These are phyloP conservation scores for Rhodofomes roseus DNA, from an alignment of 1,284 basidiomycete genomes.

Conservation along the genomic window DNA sequence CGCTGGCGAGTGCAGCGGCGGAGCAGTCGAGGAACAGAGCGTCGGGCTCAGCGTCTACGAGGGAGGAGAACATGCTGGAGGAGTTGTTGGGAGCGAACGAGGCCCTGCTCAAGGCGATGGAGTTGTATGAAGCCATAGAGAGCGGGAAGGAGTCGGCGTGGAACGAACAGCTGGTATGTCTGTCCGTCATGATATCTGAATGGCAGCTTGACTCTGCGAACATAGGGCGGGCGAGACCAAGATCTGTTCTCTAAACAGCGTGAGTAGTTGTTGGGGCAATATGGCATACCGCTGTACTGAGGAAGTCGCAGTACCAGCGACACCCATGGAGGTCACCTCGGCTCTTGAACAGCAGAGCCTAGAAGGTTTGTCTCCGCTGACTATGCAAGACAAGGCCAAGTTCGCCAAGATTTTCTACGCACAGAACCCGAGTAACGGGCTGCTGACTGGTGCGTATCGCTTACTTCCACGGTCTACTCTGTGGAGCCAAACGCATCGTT, in stretches of 20 bases:
- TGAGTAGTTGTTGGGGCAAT: not conserved
- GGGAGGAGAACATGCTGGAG: conserved; percentile 58
- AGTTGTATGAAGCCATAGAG: conserved; percentile 59
- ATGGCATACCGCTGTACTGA: not conserved
- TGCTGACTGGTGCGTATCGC: conserved; percentile 60
- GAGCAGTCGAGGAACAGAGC: conserved; percentile 43
- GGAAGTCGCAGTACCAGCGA: conserved; percentile 40
- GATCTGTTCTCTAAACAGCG: conserved; percentile 51
- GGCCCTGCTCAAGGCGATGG: conserved; percentile 41
- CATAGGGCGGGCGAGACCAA: conserved; percentile 73
- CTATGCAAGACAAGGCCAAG: conserved; percentile 75
- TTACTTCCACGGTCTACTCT: not conserved
- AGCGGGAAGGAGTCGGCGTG: conserved; percentile 38
- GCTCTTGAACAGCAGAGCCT: not conserved
- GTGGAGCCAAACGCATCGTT: not conserved
- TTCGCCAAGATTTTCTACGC: conserved; percentile 77
- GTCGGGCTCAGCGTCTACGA: conserved; percentile 29
- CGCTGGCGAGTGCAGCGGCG: conserved; percentile 75
- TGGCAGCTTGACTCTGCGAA: conserved; percentile 46
- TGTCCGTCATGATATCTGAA: not conserved
- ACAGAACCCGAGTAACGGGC: conserved; percentile 66
- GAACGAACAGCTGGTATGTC: conserved; percentile 19
- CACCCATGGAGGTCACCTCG: conserved; percentile 20
- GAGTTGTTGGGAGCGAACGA: conserved; percentile 63
- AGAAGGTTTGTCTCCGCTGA: conserved; percentile 49